Conservation (phyloP, 192 early-diverging fungal genomes). For the Coemansia furcata region DNA sequence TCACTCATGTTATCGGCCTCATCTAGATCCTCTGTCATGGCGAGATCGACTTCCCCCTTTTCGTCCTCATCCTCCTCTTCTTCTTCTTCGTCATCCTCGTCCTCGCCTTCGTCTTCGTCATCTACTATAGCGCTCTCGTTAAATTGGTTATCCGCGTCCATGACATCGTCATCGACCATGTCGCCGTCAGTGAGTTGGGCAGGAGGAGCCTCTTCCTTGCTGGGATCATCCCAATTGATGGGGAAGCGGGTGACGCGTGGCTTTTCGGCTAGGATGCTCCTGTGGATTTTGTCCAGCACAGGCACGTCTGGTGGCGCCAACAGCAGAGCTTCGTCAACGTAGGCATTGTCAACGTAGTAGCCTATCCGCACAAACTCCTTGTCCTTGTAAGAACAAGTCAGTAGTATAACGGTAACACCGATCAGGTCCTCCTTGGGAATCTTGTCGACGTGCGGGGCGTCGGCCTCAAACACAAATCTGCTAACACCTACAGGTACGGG, state of each 20-base stretch:
- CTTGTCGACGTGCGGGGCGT: constrained; percentile 67
- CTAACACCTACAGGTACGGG: constrained; percentile 93
- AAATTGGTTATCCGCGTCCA: constrained; percentile 16
- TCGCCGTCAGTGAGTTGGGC: constrained; percentile 15
- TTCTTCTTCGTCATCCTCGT: constrained; percentile 23
- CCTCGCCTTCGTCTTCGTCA: constrained; percentile 13
- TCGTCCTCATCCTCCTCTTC: constrained; percentile 18
- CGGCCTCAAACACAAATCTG: constrained; percentile 86
- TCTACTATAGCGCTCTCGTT: constrained; percentile 12
- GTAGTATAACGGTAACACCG: constrained; percentile 87
- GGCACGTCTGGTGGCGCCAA: constrained; percentile 74
- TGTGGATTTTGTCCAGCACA: constrained; percentile 70
- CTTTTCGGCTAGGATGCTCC: constrained; percentile 90
- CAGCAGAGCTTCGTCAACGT: constrained; percentile 76
- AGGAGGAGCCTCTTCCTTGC: constrained; percentile 36
- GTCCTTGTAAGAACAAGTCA: constrained; percentile 85
- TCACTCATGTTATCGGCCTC: constrained; percentile 24
- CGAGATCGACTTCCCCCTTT: constrained; percentile 27
- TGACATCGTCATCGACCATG: constrained; percentile 21
- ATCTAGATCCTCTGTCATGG: constrained; percentile 20
- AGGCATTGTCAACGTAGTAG: constrained; percentile 98
- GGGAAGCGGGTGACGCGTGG: constrained; percentile 88
- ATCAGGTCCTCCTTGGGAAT: constrained; percentile 81
- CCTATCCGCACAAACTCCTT: constrained; percentile 96
- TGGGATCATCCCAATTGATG: constrained; percentile 65